Percentiles rank a stretch among this genome's conserved stretches.
These are phyloP conservation scores for Neurospora sp. DNA, from an alignment of 495 filamentous ascomycete species.

Conservation along the genomic window DNA sequence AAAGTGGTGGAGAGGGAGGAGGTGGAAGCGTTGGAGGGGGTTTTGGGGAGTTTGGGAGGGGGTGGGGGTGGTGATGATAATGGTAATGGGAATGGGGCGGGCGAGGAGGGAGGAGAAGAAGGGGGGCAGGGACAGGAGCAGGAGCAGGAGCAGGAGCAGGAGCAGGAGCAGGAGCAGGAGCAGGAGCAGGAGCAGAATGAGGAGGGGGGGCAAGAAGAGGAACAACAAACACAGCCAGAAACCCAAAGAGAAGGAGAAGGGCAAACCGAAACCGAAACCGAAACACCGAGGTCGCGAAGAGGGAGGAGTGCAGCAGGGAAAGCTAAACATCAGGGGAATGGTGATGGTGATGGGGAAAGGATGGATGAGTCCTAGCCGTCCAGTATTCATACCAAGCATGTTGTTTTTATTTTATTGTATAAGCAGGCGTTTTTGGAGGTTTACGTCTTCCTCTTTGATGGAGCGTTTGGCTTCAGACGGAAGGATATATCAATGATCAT, in stretches of 20 bases:
- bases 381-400: too few relatives aligned
- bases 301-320: not conserved
- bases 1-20: slow-evolving; percentile 27
- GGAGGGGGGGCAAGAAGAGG: not conserved
- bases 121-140: not conserved
- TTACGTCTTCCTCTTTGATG: not conserved
- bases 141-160: too few relatives aligned
- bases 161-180: too few relatives aligned
- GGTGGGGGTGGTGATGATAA: not conserved
- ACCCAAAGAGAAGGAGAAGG: not conserved
- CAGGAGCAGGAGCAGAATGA: not conserved
- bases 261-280: not conserved
- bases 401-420: not conserved
- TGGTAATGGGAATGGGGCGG: too few relatives aligned
- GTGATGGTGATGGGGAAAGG: not conserved
- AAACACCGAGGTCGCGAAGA: not conserved
- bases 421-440: not conserved
- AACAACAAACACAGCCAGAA: not conserved
- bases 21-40: slow-evolving; percentile 42
- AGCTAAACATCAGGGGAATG: not conserved
- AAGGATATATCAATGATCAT: not conserved
- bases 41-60: slow-evolving; percentile 31
- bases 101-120: not conserved
- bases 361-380: not conserved
- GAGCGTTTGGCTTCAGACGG: not conserved